A percentile compares a stretch with the other conserved stretches of the same genome.
These are phyloP conservation scores for Phlebopus sp. DNA, from an alignment of 1,284 basidiomycete genomes.

Conservation along the genomic window DNA sequence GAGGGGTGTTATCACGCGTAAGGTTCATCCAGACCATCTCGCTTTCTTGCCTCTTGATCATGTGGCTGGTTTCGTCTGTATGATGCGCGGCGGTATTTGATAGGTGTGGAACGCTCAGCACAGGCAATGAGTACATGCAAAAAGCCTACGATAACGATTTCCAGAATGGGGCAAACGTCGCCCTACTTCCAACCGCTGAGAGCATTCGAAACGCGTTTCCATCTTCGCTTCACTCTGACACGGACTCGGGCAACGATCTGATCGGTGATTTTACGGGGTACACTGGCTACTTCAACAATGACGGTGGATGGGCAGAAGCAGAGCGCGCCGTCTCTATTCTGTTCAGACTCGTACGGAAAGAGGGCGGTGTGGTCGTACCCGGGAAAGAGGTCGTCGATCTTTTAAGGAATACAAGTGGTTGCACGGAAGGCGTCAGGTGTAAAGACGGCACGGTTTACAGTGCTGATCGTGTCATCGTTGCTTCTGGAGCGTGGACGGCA, in stretches of 20 bases:
- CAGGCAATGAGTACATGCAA: constrained; percentile 26
- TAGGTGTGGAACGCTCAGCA: constrained; percentile 27
- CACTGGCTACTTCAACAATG: constrained; percentile 67
- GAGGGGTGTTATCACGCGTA: constrained; percentile 79
- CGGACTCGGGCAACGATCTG: neutral
- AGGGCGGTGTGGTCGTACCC: constrained; percentile 62
- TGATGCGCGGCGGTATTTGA: too few relatives aligned
- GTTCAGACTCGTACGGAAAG: constrained; percentile 51
- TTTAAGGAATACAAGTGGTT: constrained; percentile 33
- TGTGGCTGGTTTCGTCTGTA: too few relatives aligned
- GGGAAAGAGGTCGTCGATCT: constrained; percentile 59
- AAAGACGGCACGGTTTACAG: constrained; percentile 54
- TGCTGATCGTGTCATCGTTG: constrained; percentile 62
- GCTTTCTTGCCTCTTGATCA: neutral
- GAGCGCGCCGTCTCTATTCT: constrained; percentile 61
- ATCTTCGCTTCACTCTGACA: constrained; percentile 18
- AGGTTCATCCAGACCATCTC: constrained; percentile 1
- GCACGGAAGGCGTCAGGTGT: constrained; percentile 63
- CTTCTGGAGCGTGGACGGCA: constrained; percentile 82
- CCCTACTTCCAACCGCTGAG: constrained; percentile 35
- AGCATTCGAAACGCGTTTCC: constrained; percentile 25
- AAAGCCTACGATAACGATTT: constrained; percentile 59
- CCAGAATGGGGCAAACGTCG: constrained; percentile 47
- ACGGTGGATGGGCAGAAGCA: constrained; percentile 87
- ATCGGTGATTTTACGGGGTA: constrained; percentile 34